These are phyloP conservation scores for Corrigiola litoralis DNA, from an alignment of 179 eudicot genomes.

Conservation along the genomic window DNA sequence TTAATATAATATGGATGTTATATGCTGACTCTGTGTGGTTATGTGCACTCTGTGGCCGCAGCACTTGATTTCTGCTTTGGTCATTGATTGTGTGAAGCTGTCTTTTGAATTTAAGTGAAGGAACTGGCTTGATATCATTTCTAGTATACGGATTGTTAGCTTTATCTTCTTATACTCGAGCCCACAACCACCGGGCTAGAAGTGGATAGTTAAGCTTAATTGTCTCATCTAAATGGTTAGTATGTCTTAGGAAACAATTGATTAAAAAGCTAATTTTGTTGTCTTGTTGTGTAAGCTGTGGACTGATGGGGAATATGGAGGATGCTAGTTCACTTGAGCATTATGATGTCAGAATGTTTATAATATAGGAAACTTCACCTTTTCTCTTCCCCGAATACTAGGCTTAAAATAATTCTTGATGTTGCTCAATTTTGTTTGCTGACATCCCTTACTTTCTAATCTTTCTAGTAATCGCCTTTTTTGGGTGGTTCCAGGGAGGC, in stretches of 20 bases:
- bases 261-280: not conserved
- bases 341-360: too few relatives aligned
- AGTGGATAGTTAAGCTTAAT: too few relatives aligned
- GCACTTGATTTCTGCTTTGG: not conserved
- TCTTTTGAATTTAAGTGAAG: not conserved
- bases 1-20: not conserved
- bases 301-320: not conserved
- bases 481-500: slow-evolving; percentile 72
- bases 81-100: not conserved
- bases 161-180: too few relatives aligned
- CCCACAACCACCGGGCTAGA: too few relatives aligned
- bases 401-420: not conserved
- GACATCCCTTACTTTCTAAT: not conserved
- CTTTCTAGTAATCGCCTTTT: not conserved
- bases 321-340: too few relatives aligned
- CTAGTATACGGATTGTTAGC: not conserved
- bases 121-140: not conserved
- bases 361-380: too few relatives aligned
- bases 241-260: not conserved
- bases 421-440: not conserved
- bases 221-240: not conserved
- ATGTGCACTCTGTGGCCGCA: not conserved
- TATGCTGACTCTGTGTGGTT: not conserved
- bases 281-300: not conserved
- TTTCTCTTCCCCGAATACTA: not conserved